Conservation (phyloP, 768 basidiomycete species). For the Imleria badia region DNA sequence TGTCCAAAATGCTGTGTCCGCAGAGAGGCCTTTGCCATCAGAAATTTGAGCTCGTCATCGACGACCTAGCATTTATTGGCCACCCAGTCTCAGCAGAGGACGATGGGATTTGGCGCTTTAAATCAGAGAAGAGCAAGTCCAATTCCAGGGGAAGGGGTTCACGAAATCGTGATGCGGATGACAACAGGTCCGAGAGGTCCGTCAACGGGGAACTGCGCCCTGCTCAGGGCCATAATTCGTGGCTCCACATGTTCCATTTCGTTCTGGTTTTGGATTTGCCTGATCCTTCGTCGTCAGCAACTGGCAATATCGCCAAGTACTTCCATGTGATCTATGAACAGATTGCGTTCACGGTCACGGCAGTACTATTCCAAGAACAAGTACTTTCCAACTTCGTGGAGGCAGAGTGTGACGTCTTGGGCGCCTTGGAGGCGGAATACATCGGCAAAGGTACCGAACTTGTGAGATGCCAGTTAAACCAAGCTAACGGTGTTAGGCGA, state of each 20-base stretch:
- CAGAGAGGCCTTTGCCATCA: slow-evolving; percentile 82
- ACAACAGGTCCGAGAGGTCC: slow-evolving; percentile 32
- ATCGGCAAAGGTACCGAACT: slow-evolving; percentile 63
- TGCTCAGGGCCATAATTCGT: slow-evolving; percentile 36
- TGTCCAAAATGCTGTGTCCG: slow-evolving; percentile 81
- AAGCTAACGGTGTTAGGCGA: slow-evolving; percentile 44
- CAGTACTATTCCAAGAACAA: slow-evolving; percentile 91
- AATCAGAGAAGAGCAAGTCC: slow-evolving; percentile 54
- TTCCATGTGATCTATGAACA: slow-evolving; percentile 89
- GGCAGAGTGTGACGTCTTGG: slow-evolving; percentile 69
- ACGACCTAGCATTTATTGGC: slow-evolving; percentile 90
- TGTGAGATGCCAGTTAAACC: background rate
- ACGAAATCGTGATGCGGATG: slow-evolving; percentile 41
- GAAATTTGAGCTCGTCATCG: slow-evolving; percentile 89
- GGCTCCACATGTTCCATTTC: slow-evolving; percentile 81
- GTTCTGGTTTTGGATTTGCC: slow-evolving; percentile 87
- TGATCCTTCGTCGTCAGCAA: slow-evolving; percentile 83
- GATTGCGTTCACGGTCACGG: slow-evolving; percentile 85
- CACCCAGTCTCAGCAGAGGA: slow-evolving; percentile 85
- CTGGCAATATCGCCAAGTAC: slow-evolving; percentile 73
- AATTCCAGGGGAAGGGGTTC: slow-evolving; percentile 57
- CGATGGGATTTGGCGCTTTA: slow-evolving; percentile 76
- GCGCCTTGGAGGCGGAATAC: slow-evolving; percentile 67
- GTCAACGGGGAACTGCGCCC: slow-evolving; percentile 37
- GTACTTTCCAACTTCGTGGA: slow-evolving; percentile 85